Base-by-base conservation (phyloP, 352 stramenopile genomes). In the Aphanomyces invadans region DNA sequence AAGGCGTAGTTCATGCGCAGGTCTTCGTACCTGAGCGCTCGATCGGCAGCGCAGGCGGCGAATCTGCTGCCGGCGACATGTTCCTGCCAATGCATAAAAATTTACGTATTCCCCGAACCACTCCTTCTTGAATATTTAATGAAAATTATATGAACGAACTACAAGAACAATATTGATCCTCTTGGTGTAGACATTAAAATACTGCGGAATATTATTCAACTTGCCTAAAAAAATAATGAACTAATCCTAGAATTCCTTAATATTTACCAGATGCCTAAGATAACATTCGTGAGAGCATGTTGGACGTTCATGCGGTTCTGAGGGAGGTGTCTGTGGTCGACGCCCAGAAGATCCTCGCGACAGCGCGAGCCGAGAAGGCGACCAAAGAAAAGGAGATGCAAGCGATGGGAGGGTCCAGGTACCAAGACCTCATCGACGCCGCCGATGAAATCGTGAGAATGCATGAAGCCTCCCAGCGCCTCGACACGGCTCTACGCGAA, bases 391-490 rank as follows among this genome's bases (percentile, higher is more conserved):
- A 89, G 68, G 86, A 96, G 67, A 93, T 97, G 84, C 89, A 96
- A 67, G 88, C 88, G 65, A 97, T 97, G 88, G 95, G 97, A 36
- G 83, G 89, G 39, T 92, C 95, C 39, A 73, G 89, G 3, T 97
- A 97, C 52, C 88, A 93, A 31, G 89, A 97, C 64, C 75, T 97
- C 12, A 97, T 97, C 68, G 88, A 97, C 63, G 96, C 89, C 32
- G 90, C 90, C 1, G 90, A 97, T 73, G 90, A 90, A 69, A 96
- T 97, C 51, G 81, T 96, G 12, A 93, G 77, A 33, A 97, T 97
- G 90, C 88, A 96, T 68, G 90, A 92, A 61, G 82, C 83, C 1
- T 84, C 87, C 11, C 69, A 93, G 62, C 78, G 78, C n/a, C 77
- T 95, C 17, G 84, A 92, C 49, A 74, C 78, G 36, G 87, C 84